phyloP scores from a whole-genome alignment of 2,329 filamentous ascomycete genomes.

The Colletotrichum karsti region DNA sequence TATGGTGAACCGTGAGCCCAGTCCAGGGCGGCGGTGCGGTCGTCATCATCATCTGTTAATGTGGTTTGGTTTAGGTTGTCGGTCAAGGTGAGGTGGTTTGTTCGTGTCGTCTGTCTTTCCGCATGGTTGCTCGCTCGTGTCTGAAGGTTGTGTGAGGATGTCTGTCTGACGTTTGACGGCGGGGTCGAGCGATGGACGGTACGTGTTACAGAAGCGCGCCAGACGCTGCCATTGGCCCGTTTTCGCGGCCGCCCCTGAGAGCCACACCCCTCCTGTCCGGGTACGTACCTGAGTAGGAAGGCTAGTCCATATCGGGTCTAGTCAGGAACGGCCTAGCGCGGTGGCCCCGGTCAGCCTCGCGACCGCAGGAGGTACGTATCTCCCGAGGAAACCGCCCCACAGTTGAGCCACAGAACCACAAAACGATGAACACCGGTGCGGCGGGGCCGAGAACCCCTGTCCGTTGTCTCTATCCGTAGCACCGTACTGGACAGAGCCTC shows the following conservation, averaged over 20 bases:
- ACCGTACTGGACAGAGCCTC: constrained; percentile 20
- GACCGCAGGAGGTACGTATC: constrained; percentile 2
- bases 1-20: not conserved
- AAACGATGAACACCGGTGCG: constrained; percentile 16
- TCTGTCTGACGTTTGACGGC: constrained; percentile 48
- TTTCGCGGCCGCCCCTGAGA: constrained; percentile 21
- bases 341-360: constrained; percentile 11
- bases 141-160: constrained; percentile 29
- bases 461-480: not conserved
- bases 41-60: not conserved
- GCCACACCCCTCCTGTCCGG: too few species aligned
- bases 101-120: not conserved
- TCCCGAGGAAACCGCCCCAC: not conserved
- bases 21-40: not conserved
- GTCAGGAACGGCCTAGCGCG: constrained; percentile 12
- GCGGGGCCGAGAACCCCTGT: constrained; percentile 21
- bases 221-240: constrained; percentile 40
- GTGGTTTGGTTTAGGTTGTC: not conserved
- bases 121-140: constrained; percentile 15
- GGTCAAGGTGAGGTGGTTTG: too few species aligned
- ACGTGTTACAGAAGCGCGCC: constrained; percentile 49
- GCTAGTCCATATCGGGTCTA: constrained; percentile 3
- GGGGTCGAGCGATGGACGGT: constrained; percentile 47
- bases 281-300: not conserved
- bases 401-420: constrained; percentile 7